Percentiles rank a stretch among this genome's conserved stretches.
Conservation (phyloP, 2,329 filamentous ascomycete genomes). For the Fonsecaea pedrosoi region DNA sequence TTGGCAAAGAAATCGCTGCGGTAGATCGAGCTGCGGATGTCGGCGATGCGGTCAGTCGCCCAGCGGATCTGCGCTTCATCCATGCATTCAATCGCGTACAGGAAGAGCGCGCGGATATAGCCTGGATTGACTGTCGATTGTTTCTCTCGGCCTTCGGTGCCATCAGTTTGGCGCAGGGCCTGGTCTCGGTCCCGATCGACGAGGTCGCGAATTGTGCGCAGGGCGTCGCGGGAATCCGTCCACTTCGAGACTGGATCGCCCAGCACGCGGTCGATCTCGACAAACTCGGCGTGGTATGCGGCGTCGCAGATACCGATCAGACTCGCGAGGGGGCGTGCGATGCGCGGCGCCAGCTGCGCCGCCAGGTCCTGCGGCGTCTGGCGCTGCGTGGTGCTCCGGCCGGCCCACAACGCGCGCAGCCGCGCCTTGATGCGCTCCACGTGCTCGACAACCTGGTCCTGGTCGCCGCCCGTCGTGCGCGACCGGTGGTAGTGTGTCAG, state of each 20-base stretch:
- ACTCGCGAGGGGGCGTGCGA: conserved; percentile 17
- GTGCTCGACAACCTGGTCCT: conserved; percentile 19
- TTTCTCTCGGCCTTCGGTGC: background rate
- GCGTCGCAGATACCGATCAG: conserved; percentile 15
- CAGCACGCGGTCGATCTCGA: conserved; percentile 22
- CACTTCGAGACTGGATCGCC: conserved; percentile 21
- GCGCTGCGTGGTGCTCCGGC: conserved; percentile 5
- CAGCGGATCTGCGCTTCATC: conserved; percentile 8
- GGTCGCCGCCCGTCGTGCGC: conserved; percentile 14
- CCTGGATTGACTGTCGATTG: conserved; percentile 5
- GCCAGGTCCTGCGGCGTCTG: conserved; percentile 7
- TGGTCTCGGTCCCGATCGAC: background rate
- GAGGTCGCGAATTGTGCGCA: conserved; percentile 9
- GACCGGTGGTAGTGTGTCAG: conserved; percentile 26
- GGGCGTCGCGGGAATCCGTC: conserved; percentile 4
- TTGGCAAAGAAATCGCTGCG: conserved; percentile 24
- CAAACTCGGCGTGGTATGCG: conserved; percentile 16
- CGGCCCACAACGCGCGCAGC: conserved; percentile 13
- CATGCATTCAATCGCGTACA: conserved; percentile 23
- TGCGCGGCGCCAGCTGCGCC: background rate
- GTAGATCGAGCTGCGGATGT: conserved; percentile 19
- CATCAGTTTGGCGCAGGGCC: background rate
- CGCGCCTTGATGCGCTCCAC: conserved; percentile 6
- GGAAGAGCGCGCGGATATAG: conserved; percentile 24
- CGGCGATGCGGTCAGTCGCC: conserved; percentile 13